A percentile compares a stretch with the other conserved stretches of the same genome.
Evolutionary conservation across 805 yeast species (phyloP).

Genomic region (Teunomyces atbi): DNA sequence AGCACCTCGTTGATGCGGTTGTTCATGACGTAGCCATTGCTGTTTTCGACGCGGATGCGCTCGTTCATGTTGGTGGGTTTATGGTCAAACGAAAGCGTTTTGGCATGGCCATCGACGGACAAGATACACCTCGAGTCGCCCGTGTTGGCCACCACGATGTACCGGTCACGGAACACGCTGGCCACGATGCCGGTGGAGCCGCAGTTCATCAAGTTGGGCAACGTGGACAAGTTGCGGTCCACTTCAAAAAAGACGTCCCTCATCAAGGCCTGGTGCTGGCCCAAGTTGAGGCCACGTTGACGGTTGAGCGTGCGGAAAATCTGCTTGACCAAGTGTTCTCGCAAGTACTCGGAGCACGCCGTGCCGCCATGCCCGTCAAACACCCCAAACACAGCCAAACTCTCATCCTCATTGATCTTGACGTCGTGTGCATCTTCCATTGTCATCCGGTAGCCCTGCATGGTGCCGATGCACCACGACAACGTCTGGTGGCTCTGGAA

Average conservation of each 20-base stretch:
- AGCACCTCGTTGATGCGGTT: conserved; percentile 43
- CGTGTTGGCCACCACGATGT: conserved; percentile 61
- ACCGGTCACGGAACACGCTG: conserved; percentile 27
- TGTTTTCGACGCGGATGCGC: conserved; percentile 40
- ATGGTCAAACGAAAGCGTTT: conserved; percentile 47
- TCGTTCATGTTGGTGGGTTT: conserved; percentile 45
- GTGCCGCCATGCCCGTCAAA: conserved; percentile 86
- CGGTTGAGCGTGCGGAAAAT: conserved; percentile 30
- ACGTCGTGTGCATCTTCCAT: conserved; percentile 77
- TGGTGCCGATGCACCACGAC: conserved; percentile 65
- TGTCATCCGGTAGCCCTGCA: conserved; percentile 73
- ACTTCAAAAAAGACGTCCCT: conserved; percentile 36
- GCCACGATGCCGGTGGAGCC: conserved; percentile 44
- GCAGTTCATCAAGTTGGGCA: conserved; percentile 31
- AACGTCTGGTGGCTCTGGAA: conserved; percentile 43
- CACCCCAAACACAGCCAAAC: conserved; percentile 58
- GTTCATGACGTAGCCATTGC: conserved; percentile 37
- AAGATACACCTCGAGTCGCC: conserved; percentile 75
- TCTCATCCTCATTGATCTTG: conserved; percentile 42
- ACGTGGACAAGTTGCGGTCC: conserved; percentile 28
- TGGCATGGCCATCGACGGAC: conserved; percentile 52
- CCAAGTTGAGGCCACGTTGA: conserved; percentile 1
- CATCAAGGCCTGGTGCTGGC: conserved; percentile 19
- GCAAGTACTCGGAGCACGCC: conserved; percentile 54
- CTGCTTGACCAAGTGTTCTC: conserved; percentile 38